These are phyloP conservation scores for Friedmanniomyces endolithicus DNA, from an alignment of 495 filamentous ascomycete genomes.

Conservation along the genomic window DNA sequence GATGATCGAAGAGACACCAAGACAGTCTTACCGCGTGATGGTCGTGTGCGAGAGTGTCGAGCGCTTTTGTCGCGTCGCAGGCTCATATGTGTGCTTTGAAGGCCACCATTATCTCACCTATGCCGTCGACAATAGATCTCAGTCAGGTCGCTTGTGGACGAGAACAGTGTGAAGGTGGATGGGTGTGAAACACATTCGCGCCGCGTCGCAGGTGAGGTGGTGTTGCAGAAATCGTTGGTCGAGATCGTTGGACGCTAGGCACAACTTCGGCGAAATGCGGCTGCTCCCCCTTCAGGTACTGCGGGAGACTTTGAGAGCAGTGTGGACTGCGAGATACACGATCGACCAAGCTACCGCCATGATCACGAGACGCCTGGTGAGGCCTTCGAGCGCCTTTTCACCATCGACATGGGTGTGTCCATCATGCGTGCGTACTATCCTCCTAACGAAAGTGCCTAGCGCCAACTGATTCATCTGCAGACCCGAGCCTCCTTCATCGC, in stretches of 20 bases:
- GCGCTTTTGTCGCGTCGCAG: background rate
- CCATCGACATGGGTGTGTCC: conserved; percentile 10
- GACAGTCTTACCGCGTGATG: conserved; percentile 11
- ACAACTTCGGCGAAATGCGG: too few species aligned
- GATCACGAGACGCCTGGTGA: conserved; percentile 20
- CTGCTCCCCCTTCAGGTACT: too few species aligned
- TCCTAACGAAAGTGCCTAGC: background rate
- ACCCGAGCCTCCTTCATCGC: conserved; percentile 12
- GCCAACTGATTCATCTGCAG: background rate
- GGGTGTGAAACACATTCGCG: background rate
- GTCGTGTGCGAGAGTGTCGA: background rate
- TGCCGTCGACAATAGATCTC: background rate
- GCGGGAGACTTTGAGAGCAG: background rate
- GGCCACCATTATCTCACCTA: background rate
- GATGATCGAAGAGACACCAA: conserved; percentile 1
- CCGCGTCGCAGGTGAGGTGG: background rate
- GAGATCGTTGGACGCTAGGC: background rate
- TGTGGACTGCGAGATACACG: background rate
- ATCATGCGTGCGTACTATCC: conserved; percentile 13
- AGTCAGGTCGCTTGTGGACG: background rate
- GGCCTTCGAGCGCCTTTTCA: conserved; percentile 10
- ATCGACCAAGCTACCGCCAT: conserved; percentile 7
- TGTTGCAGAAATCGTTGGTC: background rate
- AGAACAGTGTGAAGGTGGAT: background rate
- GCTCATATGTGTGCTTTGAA: background rate